phyloP scores from a whole-genome alignment of 257 asterid genomes.

The Solanum sitiens region DNA sequence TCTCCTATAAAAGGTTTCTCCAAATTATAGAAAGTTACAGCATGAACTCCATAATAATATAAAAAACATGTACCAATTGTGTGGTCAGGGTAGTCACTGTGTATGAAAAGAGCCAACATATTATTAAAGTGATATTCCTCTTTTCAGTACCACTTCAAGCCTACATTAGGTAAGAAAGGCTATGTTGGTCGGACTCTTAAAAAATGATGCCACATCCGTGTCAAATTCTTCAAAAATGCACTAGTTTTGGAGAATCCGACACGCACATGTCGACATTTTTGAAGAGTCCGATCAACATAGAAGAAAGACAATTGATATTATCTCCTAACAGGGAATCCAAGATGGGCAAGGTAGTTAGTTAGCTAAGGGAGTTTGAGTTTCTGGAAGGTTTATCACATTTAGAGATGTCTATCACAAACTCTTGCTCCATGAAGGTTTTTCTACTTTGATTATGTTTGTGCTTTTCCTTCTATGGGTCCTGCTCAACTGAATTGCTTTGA shows the following conservation, averaged over 20 bases:
- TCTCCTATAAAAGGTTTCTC: neutral
- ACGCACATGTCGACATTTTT: too few relatives aligned
- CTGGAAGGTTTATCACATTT: neutral
- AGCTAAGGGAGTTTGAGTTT: neutral
- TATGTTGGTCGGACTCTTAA: too few relatives aligned
- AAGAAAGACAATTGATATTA: neutral
- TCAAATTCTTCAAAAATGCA: too few relatives aligned
- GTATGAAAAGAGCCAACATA: neutral
- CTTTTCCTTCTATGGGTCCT: neutral
- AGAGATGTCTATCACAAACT: neutral
- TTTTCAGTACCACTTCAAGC: neutral
- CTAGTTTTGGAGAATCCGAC: too few relatives aligned
- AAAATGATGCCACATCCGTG: too few relatives aligned
- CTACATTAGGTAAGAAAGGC: neutral
- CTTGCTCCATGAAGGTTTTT: neutral
- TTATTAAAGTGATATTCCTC: neutral
- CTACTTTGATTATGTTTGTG: neutral
- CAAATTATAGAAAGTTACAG: neutral
- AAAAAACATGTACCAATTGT: neutral
- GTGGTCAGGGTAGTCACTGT: neutral
- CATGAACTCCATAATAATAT: neutral
- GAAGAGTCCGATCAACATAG: too few relatives aligned
- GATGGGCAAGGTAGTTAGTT: neutral
- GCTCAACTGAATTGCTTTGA: neutral
- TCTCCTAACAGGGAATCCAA: neutral